These are phyloP conservation scores for Claviceps spartinae DNA, from an alignment of 2,329 filamentous ascomycete genomes.

Conservation along the genomic window DNA sequence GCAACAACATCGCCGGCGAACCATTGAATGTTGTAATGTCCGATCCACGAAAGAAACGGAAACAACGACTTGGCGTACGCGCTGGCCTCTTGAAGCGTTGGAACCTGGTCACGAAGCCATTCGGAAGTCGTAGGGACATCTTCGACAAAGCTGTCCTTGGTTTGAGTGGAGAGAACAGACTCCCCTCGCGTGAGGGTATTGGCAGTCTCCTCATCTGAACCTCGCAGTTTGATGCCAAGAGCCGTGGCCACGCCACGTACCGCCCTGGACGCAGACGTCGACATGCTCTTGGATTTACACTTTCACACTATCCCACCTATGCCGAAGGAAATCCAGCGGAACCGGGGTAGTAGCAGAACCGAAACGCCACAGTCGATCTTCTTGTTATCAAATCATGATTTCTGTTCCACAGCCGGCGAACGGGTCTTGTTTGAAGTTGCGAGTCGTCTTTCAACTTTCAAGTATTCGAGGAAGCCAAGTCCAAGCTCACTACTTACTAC, in stretches of 20 bases:
- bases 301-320: neutral
- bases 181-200: slow-evolving; percentile 63
- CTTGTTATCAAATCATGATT: neutral
- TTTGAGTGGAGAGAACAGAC: slow-evolving; percentile 61
- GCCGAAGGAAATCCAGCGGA: neutral
- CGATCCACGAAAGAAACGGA: slow-evolving; percentile 82
- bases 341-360: neutral
- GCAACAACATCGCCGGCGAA: slow-evolving; percentile 78
- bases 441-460: neutral
- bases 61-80: slow-evolving; percentile 62
- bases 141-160: slow-evolving; percentile 69
- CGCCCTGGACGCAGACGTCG: slow-evolving; percentile 36
- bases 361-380: neutral
- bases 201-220: slow-evolving; percentile 25
- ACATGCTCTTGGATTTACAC: slow-evolving; percentile 17
- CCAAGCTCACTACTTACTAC: no score
- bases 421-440: neutral
- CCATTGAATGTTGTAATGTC: slow-evolving; percentile 82
- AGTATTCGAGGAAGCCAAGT: no score
- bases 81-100: slow-evolving; percentile 37
- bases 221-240: slow-evolving; percentile 70
- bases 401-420: neutral
- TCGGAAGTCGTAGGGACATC: slow-evolving; percentile 62
- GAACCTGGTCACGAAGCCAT: slow-evolving; percentile 53
- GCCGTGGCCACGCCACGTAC: slow-evolving; percentile 65